phyloP scores from a whole-genome alignment of 2,329 filamentous ascomycete species.

The Ophiostoma piceae region DNA sequence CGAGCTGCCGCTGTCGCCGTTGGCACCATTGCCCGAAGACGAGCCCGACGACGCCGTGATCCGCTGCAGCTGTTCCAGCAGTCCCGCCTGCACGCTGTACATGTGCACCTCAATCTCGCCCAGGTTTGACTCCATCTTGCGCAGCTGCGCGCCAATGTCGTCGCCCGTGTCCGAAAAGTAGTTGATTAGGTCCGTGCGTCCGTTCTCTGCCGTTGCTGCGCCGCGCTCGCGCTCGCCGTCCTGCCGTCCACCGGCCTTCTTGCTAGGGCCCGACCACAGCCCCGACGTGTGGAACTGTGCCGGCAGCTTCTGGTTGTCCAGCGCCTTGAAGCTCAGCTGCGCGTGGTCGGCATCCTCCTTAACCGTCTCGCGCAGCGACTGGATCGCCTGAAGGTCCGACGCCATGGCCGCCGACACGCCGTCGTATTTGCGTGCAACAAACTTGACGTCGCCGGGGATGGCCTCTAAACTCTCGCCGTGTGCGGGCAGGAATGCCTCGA shows the following conservation, averaged over 20 bases:
- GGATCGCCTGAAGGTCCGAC: slow-evolving; percentile 40
- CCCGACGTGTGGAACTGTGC: slow-evolving; percentile 47
- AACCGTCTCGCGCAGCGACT: slow-evolving; percentile 40
- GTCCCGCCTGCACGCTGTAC: slow-evolving; percentile 55
- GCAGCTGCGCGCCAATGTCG: slow-evolving; percentile 55
- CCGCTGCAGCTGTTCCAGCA: slow-evolving; percentile 56
- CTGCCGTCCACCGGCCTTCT: slow-evolving; percentile 27
- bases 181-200: slow-evolving; percentile 51
- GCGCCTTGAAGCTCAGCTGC: slow-evolving; percentile 42
- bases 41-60: slow-evolving; percentile 31
- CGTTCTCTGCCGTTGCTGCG: slow-evolving; percentile 37
- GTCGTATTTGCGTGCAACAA: slow-evolving; percentile 43
- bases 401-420: slow-evolving; percentile 40
- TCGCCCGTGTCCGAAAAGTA: slow-evolving; percentile 60
- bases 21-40: slow-evolving; percentile 26
- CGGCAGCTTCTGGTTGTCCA: slow-evolving; percentile 45
- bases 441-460: slow-evolving; percentile 42
- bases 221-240: slow-evolving; percentile 35
- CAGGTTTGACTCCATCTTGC: slow-evolving; percentile 53
- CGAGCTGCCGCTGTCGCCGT: slow-evolving; percentile 35
- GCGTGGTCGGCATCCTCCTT: slow-evolving; percentile 41
- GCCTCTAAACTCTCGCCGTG: slow-evolving; percentile 41
- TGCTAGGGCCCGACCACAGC: slow-evolving; percentile 40
- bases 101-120: slow-evolving; percentile 62
- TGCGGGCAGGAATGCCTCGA: slow-evolving; percentile 61